Percentiles rank a stretch among this genome's conserved stretches.
Conservation (phyloP, 805 yeast species). For the Phaffomyces antillensis region DNA sequence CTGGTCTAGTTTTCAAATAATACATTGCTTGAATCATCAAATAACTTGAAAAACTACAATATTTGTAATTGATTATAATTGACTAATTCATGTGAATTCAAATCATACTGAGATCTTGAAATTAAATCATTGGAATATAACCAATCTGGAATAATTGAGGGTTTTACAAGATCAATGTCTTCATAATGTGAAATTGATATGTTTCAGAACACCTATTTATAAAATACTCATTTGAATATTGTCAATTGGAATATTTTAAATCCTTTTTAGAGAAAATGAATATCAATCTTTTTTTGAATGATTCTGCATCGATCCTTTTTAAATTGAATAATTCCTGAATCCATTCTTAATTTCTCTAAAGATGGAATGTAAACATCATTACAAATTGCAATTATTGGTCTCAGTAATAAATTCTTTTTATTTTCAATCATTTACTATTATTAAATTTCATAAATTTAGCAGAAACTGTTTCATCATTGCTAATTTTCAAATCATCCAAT, state of each 20-base stretch:
- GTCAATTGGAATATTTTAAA: conserved; percentile 38
- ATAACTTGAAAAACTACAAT: conserved; percentile 54
- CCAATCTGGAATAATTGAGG: conserved; percentile 69
- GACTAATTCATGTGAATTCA: conserved; percentile 36
- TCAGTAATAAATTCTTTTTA: conserved; percentile 39
- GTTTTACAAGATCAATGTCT: conserved; percentile 55
- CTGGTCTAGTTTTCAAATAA: conserved; percentile 21
- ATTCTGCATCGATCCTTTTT: conserved; percentile 45
- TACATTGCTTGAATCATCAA: conserved; percentile 50
- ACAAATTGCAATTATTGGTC: conserved; percentile 91
- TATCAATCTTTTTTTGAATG: conserved; percentile 39
- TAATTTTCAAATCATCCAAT: conserved; percentile 49
- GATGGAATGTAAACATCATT: conserved; percentile 77
- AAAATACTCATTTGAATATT: conserved; percentile 53
- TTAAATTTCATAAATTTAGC: conserved; percentile 21
- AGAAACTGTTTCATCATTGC: conserved; percentile 50
- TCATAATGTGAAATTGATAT: conserved; percentile 54
- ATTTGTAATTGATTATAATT: conserved; percentile 52
- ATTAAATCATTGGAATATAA: conserved; percentile 60
- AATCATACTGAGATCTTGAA: conserved; percentile 33
- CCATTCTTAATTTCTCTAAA: conserved; percentile 65
- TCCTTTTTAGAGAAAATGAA: conserved; percentile 51
- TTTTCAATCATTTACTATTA: conserved; percentile 25
- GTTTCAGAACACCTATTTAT: conserved; percentile 64
- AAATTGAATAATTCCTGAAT: conserved; percentile 66